Evolutionary conservation across 352 stramenopile genomes (phyloP).

Genomic region (Elongisporangium undulatum): DNA sequence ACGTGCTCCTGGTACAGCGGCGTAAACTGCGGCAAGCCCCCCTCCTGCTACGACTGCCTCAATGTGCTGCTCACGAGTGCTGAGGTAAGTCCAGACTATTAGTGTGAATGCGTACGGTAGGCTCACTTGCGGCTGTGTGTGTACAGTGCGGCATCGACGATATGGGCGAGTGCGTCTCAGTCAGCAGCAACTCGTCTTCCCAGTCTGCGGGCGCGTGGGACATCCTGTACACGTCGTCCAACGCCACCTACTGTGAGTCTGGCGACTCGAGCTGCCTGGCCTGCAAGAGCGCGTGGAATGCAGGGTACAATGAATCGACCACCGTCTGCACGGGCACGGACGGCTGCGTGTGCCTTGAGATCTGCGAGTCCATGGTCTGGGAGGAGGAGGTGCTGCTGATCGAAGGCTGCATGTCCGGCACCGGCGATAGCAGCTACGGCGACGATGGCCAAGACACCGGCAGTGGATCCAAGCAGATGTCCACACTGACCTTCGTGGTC

Average conservation of each 20-base stretch:
- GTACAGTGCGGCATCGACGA: conserved; percentile 29
- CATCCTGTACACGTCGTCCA: conserved; percentile 10
- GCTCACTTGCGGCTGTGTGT: too few relatives aligned
- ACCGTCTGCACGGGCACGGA: conserved; percentile 27
- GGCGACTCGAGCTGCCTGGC: conserved; percentile 27
- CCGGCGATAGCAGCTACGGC: conserved; percentile 3
- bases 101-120: too few relatives aligned
- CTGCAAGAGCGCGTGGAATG: conserved; percentile 26
- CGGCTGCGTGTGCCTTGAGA: conserved; percentile 39
- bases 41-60: conserved; percentile 34
- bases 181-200: neutral
- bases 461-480: conserved; percentile 2
- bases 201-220: neutral
- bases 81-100: too few relatives aligned
- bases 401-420: conserved; percentile 12
- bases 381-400: conserved; percentile 14
- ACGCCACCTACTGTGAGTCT: conserved; percentile 34
- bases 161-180: conserved; percentile 23
- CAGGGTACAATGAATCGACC: conserved; percentile 3
- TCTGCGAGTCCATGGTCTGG: conserved; percentile 25
- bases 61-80: conserved; percentile 15
- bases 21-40: conserved; percentile 16
- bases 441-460: neutral
- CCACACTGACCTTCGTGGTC: conserved; percentile 18
- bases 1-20: conserved; percentile 30